These are phyloP conservation scores for Fragosphaeria purpurea DNA, from an alignment of 2,329 filamentous ascomycete genomes.

Conservation along the genomic window DNA sequence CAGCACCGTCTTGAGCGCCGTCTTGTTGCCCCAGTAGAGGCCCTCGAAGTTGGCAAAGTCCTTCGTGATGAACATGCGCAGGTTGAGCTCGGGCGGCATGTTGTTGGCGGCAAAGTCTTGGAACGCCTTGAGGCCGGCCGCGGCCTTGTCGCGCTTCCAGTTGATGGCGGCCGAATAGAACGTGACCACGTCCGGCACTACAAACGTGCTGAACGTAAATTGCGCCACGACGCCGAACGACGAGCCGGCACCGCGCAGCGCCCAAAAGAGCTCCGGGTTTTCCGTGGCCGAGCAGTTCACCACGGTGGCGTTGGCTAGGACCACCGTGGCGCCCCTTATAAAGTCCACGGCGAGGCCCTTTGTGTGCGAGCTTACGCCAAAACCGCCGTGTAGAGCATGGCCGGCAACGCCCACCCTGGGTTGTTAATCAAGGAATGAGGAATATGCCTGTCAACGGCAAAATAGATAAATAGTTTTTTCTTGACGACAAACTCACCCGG, in stretches of 20 bases:
- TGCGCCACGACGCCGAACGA: constrained; percentile 33
- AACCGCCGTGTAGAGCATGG: constrained; percentile 28
- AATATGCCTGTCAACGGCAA: background rate
- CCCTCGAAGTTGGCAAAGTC: constrained; percentile 28
- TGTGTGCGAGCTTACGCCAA: constrained; percentile 23
- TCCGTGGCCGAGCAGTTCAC: constrained; percentile 23
- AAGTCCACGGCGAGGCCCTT: constrained; percentile 19
- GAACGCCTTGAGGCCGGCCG: constrained; percentile 18
- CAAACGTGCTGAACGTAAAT: constrained; percentile 30
- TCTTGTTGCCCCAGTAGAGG: constrained; percentile 27
- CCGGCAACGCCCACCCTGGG: constrained; percentile 28
- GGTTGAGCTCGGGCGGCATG: constrained; percentile 31
- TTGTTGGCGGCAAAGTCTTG: constrained; percentile 20
- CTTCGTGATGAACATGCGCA: constrained; percentile 28
- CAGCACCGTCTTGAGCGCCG: constrained; percentile 21
- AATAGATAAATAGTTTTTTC: too few species aligned
- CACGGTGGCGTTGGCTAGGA: constrained; percentile 27
- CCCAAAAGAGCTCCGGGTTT: constrained; percentile 31
- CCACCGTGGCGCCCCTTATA: constrained; percentile 25
- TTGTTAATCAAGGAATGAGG: background rate
- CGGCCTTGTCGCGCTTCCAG: constrained; percentile 19
- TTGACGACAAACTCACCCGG: constrained; percentile 27
- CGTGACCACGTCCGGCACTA: constrained; percentile 23
- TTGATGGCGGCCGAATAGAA: constrained; percentile 20
- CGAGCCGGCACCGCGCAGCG: constrained; percentile 28